These are phyloP conservation scores for Boletus nobilissimus DNA, from an alignment of 1,284 basidiomycete genomes.

Conservation along the genomic window DNA sequence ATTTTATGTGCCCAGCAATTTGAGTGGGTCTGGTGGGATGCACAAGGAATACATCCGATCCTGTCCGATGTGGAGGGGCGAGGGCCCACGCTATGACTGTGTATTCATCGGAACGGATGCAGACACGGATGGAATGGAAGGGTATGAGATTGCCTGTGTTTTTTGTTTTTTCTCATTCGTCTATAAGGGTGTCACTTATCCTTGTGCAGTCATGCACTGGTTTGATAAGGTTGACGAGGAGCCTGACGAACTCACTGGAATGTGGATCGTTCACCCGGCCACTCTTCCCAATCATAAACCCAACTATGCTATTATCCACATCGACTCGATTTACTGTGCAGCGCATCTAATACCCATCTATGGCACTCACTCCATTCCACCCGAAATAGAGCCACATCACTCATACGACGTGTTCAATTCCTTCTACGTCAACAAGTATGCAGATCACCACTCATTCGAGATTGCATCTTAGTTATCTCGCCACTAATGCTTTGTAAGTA, in stretches of 20 bases:
- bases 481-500: no score
- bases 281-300: slow-evolving; percentile 7
- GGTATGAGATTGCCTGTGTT: slow-evolving; percentile 32
- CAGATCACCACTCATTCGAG: slow-evolving; percentile 24
- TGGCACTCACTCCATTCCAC: slow-evolving; percentile 1
- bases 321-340: slow-evolving; percentile 20
- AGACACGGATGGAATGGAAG: slow-evolving; percentile 20
- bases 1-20: slow-evolving; percentile 46
- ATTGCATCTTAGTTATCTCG: not conserved
- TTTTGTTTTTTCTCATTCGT: slow-evolving; percentile 29
- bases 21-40: slow-evolving; percentile 38
- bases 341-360: slow-evolving; percentile 27
- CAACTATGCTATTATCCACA: slow-evolving; percentile 24
- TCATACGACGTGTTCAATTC: slow-evolving; percentile 16
- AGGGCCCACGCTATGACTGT: slow-evolving; percentile 30
- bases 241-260: slow-evolving; percentile 28
- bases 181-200: slow-evolving; percentile 11
- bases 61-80: slow-evolving; percentile 28
- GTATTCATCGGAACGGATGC: slow-evolving; percentile 35
- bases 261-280: slow-evolving; percentile 33
- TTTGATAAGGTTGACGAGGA: slow-evolving; percentile 24
- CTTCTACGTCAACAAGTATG: slow-evolving; percentile 27
- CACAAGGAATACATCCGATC: slow-evolving; percentile 39
- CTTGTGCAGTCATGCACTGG: slow-evolving; percentile 32
- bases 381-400: slow-evolving; percentile 10